Percentiles rank a stretch among this genome's conserved stretches.
phyloP scores from a whole-genome alignment of 225 moss, liverwort and hornwort species.

The Polytrichum commune region DNA sequence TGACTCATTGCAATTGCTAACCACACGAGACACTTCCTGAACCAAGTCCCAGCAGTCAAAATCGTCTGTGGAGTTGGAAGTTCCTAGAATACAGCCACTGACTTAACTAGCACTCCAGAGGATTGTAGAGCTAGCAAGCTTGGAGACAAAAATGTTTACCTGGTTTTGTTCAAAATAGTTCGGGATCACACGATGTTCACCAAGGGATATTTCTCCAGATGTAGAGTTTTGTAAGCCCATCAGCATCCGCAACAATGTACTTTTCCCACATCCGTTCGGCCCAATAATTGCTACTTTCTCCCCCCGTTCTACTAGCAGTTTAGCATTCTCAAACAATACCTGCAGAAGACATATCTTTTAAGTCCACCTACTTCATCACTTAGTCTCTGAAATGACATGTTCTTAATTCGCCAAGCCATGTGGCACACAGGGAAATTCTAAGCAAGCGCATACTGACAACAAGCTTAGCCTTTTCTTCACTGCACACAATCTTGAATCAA shows the following conservation, averaged over 20 bases:
- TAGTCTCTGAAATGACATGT: not conserved
- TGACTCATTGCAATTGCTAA: too few species aligned
- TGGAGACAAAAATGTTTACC: slow-evolving; percentile 20
- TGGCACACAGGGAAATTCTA: too few species aligned
- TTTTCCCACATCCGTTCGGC: slow-evolving; percentile 96
- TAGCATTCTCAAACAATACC: slow-evolving; percentile 73
- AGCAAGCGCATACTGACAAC: too few species aligned
- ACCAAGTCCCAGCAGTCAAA: too few species aligned
- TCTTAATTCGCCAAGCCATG: too few species aligned
- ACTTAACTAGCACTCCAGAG: too few species aligned
- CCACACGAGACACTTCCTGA: too few species aligned
- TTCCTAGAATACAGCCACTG: too few species aligned
- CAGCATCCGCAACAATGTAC: slow-evolving; percentile 78
- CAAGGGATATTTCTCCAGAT: slow-evolving; percentile 68
- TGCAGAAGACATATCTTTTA: slow-evolving; percentile 1
- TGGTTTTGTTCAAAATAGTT: slow-evolving; percentile 99
- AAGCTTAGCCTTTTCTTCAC: too few species aligned
- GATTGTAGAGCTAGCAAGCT: not conserved
- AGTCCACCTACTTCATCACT: not conserved
- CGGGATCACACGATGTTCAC: slow-evolving; percentile 80
- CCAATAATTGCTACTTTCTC: slow-evolving; percentile 96
- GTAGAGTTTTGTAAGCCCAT: slow-evolving; percentile 60
- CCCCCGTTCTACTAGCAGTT: slow-evolving; percentile 80
- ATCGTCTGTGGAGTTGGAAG: too few species aligned
- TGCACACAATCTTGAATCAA: too few species aligned